Base-by-base conservation (phyloP, 1,284 basidiomycete species). In the Boletus mariae region DNA sequence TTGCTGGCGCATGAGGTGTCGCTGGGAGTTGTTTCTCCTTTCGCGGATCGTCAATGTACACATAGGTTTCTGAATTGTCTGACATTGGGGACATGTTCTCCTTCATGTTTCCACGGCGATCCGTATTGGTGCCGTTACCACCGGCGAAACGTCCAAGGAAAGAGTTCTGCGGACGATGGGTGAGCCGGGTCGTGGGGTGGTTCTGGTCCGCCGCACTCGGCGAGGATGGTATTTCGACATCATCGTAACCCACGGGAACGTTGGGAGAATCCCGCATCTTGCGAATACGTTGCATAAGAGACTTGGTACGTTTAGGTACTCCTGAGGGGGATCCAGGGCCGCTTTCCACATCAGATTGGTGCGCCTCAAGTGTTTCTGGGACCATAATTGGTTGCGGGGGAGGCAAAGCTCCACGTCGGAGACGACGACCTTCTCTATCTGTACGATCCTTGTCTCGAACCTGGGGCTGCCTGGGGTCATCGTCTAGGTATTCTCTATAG, bases 201-300 rank as follows among this genome's bases (percentile, higher is more conserved):
- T 65, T 55, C 43, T 72, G 69, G 47, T 83, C 77, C 31, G 70
- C 67, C 25, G 75, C 71, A 35, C 76, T 74, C 0, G 78, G 73
- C 1, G 83, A 80, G 3, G 81, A 79, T 13, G 73, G 71, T 6
- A 65, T 65, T 37, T 69, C 71, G 17, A 74, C 71, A 32, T 75
- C 75, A 47, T 80, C 75, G 41, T 76, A 70, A 42, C 71, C 73
- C n/a, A 87, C 79, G n/a, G 89, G 90, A 1, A 90, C 81, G 58
- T 90, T 91, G 12, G 88, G 88, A 13, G 83, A 73, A 62, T 91
- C 88, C 42, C 89, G 85, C 85, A 90, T 89, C 71, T 84, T 88
- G 56, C 87, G 84, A 62, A 92, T 87, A 56, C 89, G 85, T 49
- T 90, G 85, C 82, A 92, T 90, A 58, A 92, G 73, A 12, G 88